A percentile compares a stretch with the other conserved stretches of the same genome.
Evolutionary conservation across 2,329 filamentous ascomycete genomes (phyloP).

Genomic region (Penicillium sp.): DNA sequence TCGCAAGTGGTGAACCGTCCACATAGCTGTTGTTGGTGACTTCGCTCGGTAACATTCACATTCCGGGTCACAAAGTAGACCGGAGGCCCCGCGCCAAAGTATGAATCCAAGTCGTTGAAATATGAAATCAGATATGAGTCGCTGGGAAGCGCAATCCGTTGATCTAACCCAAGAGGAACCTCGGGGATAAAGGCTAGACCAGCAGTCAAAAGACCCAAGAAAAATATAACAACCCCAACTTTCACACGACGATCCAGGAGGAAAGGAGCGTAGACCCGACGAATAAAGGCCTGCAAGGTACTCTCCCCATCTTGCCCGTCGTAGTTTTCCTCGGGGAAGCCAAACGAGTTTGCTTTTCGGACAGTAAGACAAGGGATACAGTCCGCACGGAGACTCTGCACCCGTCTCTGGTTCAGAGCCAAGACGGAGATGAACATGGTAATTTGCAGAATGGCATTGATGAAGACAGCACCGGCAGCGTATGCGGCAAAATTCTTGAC

Average conservation of each 20-base stretch:
- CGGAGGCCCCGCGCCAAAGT: conserved; percentile 86
- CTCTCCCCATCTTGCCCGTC: conserved; percentile 78
- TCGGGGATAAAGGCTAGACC: conserved; percentile 81
- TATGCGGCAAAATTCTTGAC: conserved; percentile 97
- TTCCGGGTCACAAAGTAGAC: conserved; percentile 92
- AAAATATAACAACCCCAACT: conserved; percentile 71
- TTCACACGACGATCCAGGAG: conserved; percentile 81
- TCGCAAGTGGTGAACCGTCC: conserved; percentile 89
- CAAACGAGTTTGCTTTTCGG: conserved; percentile 67
- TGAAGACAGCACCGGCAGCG: conserved; percentile 90
- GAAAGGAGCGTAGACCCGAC: conserved; percentile 80
- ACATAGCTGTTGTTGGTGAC: conserved; percentile 81
- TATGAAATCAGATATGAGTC: conserved; percentile 94
- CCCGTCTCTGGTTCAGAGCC: conserved; percentile 84
- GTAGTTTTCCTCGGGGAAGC: conserved; percentile 65
- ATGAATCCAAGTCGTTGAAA: conserved; percentile 93
- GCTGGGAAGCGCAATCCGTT: conserved; percentile 88
- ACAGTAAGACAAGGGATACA: conserved; percentile 88
- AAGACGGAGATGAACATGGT: conserved; percentile 96
- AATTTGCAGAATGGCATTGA: conserved; percentile 94
- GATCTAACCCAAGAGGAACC: conserved; percentile 84
- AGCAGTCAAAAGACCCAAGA: conserved; percentile 83
- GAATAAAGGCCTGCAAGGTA: conserved; percentile 79
- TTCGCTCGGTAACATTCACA: conserved; percentile 73
- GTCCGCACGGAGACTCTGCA: conserved; percentile 84